Percentiles rank a stretch among this genome's conserved stretches.
Evolutionary conservation across 2,329 filamentous ascomycete genomes (phyloP).

Genomic region (Pyricularia grisea): DNA sequence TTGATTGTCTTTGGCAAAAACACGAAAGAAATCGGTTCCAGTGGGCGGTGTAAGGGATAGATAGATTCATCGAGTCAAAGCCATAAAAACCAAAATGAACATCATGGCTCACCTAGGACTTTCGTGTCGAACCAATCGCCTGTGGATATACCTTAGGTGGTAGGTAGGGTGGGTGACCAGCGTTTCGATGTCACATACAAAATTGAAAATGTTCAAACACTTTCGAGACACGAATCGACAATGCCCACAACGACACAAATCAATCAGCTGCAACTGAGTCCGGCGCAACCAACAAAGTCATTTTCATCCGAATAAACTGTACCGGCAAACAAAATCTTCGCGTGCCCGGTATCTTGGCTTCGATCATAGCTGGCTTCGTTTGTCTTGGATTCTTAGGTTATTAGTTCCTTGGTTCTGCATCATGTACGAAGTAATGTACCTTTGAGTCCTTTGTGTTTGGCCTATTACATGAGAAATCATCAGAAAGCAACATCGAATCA

Average conservation of each 20-base stretch:
- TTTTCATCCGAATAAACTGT: not conserved
- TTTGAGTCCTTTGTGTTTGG: not conserved
- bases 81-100: not conserved
- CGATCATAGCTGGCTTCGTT: slow-evolving; percentile 6
- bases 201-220: slow-evolving; percentile 9
- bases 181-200: not conserved
- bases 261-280: slow-evolving; percentile 1
- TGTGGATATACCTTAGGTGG: not conserved
- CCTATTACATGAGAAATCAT: not conserved
- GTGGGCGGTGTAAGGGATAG: no score
- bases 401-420: not conserved
- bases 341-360: slow-evolving; percentile 1
- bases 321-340: slow-evolving; percentile 4
- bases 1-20: no score
- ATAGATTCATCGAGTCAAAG: not conserved
- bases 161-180: not conserved
- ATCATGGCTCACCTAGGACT: not conserved
- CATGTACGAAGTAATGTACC: not conserved
- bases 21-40: no score
- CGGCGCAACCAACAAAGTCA: not conserved
- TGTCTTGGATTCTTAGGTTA: slow-evolving; percentile 5
- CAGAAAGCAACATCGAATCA: not conserved
- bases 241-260: slow-evolving; percentile 7
- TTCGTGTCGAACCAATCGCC: not conserved
- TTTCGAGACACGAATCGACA: slow-evolving; percentile 11